These are phyloP conservation scores for Plasmodium yoelii DNA, from an alignment of 169 alveolate species.

Conservation along the genomic window DNA sequence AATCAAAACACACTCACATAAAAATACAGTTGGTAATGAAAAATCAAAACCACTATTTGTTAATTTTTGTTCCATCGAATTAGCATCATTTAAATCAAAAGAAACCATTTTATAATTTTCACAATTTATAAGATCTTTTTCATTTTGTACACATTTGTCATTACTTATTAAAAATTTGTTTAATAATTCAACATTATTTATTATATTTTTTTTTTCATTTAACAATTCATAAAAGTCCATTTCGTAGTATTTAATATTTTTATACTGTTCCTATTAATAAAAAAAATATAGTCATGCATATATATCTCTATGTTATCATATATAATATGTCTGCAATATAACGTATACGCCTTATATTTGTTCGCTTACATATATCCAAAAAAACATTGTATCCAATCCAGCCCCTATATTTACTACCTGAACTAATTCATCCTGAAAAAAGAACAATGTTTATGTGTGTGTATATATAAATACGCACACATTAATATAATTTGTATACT, in stretches of 20 bases:
- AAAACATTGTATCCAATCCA: conserved; percentile 77
- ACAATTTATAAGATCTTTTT: conserved; percentile 47
- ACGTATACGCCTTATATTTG: background rate
- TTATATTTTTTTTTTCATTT: conserved; percentile 41
- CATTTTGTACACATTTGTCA: conserved; percentile 11
- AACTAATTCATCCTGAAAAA: conserved; percentile 45
- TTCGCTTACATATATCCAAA: conserved; percentile 60
- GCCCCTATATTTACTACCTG: conserved; percentile 75
- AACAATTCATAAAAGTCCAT: conserved; percentile 56
- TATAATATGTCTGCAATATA: background rate
- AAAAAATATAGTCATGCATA: background rate
- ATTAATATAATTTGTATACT: background rate
- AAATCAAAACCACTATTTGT: conserved; percentile 34
- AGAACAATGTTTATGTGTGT: background rate
- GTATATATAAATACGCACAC: background rate
- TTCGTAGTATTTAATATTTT: conserved; percentile 51
- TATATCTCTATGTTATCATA: background rate
- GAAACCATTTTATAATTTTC: conserved; percentile 69
- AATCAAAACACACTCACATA: conserved; percentile 80
- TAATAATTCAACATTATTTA: conserved; percentile 26
- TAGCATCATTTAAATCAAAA: conserved; percentile 34
- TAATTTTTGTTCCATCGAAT: conserved; percentile 24
- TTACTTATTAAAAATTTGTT: conserved; percentile 41
- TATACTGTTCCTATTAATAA: conserved; percentile 37
- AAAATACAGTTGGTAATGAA: conserved; percentile 73